Base-by-base conservation (phyloP, 495 filamentous ascomycete genomes). In the Neurospora intermedia region DNA sequence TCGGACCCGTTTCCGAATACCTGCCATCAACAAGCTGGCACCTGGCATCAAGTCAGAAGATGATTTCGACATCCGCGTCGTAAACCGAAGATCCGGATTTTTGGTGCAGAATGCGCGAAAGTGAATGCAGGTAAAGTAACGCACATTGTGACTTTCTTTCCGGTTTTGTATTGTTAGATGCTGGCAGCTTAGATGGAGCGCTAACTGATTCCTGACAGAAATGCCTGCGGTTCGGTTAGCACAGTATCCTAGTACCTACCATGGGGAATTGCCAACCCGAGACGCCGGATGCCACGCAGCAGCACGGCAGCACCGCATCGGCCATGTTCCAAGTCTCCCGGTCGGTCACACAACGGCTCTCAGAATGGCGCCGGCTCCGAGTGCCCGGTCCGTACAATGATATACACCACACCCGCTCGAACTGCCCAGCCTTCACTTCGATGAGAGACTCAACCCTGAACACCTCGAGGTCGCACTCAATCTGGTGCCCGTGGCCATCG, bases 221-320 rank as follows among this genome's bases (percentile, higher is more conserved):
- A 27, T 7, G 13, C 2, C 1, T 0, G 23, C 0, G 6, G 0
- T 62, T 9, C 0, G 1, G 54, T 62, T 35, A 62, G 6, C 6
- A 18, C 4, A 8, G 15, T 35, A 62, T 35, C 54, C 1, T 35
- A 0, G 54, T 13, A 0, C 54, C 16, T 15, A 1, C 54, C 9
- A 6, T 62, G 48, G 20, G 6, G 48, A 31, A 27, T 2, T 16
- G 6, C 48, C 0, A 23, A 62, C 4, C 20, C 48, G 48, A 59
- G 23, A 27, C 48, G 13, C 48, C 46, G 23, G 27, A 62, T 62
- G 27, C 15, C 54, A 31, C 54, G 27, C 54, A 62, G 5, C 54
- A 62, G 27, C 54, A 62, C 23, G 6, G 54, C 54, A 62, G 13
- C 54, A 62, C 27, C 27, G 54, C 54, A 62, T 27, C 54, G 6